phyloP scores from a whole-genome alignment of 2,329 filamentous ascomycete genomes.

The Fusarium irregulare region DNA sequence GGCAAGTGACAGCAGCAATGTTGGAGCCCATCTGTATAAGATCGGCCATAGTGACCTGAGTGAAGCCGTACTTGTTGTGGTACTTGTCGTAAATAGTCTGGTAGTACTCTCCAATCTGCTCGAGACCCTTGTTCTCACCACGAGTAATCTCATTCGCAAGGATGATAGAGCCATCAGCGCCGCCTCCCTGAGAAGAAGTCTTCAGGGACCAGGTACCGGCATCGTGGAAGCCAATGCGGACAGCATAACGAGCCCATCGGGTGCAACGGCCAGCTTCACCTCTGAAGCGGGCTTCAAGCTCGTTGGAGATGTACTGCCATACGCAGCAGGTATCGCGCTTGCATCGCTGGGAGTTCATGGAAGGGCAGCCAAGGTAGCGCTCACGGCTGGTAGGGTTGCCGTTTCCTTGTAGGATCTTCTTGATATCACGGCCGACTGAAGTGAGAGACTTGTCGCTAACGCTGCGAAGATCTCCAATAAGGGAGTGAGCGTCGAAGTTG shows the following conservation, averaged over 20 bases:
- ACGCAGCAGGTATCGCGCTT: constrained; percentile 57
- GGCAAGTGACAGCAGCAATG: constrained; percentile 61
- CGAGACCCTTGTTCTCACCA: constrained; percentile 60
- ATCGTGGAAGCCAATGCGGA: constrained; percentile 63
- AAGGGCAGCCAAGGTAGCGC: constrained; percentile 41
- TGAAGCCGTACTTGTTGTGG: constrained; percentile 47
- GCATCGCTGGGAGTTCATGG: constrained; percentile 44
- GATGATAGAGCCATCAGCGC: constrained; percentile 61
- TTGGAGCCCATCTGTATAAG: constrained; percentile 65
- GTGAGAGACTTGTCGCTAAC: constrained; percentile 49
- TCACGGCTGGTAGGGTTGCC: constrained; percentile 45
- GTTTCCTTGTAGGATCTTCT: constrained; percentile 51
- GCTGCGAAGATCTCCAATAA: constrained; percentile 55
- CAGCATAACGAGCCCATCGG: constrained; percentile 56
- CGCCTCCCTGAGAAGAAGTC: constrained; percentile 51
- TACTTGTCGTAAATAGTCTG: constrained; percentile 56
- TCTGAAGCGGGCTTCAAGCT: constrained; percentile 53
- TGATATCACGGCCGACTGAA: constrained; percentile 52
- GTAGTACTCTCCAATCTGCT: constrained; percentile 56
- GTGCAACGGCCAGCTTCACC: constrained; percentile 56
- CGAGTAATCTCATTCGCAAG: constrained; percentile 54
- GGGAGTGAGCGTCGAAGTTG: constrained; percentile 38
- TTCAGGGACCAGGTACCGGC: constrained; percentile 57
- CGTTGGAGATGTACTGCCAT: constrained; percentile 57
- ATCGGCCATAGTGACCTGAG: constrained; percentile 63